Evolutionary conservation across 2,329 filamentous ascomycete species (phyloP).

Genomic region (Pyricularia sp.): DNA sequence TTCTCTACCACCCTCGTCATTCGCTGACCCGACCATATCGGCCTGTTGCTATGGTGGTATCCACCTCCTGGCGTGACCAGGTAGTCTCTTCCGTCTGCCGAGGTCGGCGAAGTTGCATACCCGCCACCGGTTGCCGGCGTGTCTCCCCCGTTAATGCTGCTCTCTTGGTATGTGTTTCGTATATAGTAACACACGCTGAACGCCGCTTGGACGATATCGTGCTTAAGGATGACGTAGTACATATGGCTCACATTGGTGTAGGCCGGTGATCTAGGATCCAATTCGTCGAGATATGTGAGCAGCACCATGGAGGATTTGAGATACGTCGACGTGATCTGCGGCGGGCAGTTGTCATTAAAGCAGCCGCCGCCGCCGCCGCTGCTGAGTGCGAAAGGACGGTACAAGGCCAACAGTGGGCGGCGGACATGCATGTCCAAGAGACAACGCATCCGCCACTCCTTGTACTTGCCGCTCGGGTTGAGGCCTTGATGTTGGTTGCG

Average conservation of each 20-base stretch:
- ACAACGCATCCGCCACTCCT: conserved; percentile 40
- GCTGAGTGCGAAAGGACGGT: conserved; percentile 46
- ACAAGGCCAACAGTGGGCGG: conserved; percentile 40
- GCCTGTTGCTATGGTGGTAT: conserved; percentile 1
- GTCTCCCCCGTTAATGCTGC: conserved; percentile 1
- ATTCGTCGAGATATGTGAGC: conserved; percentile 44
- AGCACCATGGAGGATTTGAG: conserved; percentile 45
- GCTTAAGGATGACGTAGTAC: conserved; percentile 42
- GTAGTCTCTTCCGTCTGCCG: not conserved
- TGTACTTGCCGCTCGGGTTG: conserved; percentile 33
- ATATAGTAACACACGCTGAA: conserved; percentile 49
- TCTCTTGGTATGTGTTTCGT: conserved; percentile 20
- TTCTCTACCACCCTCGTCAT: conserved; percentile 15
- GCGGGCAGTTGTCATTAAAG: conserved; percentile 30
- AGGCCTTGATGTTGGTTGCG: conserved; percentile 26
- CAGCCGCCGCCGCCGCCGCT: conserved; percentile 11
- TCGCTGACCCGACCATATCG: conserved; percentile 12
- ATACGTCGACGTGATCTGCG: conserved; percentile 42
- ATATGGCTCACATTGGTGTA: conserved; percentile 40
- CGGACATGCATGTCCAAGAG: conserved; percentile 46
- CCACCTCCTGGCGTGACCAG: not conserved
- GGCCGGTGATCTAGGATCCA: conserved; percentile 35
- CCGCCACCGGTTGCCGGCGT: not conserved
- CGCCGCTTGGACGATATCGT: conserved; percentile 45
- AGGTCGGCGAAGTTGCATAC: not conserved